phyloP scores from a whole-genome alignment of 2,329 filamentous ascomycete genomes.

The Ceratocystiopsis sp. region DNA sequence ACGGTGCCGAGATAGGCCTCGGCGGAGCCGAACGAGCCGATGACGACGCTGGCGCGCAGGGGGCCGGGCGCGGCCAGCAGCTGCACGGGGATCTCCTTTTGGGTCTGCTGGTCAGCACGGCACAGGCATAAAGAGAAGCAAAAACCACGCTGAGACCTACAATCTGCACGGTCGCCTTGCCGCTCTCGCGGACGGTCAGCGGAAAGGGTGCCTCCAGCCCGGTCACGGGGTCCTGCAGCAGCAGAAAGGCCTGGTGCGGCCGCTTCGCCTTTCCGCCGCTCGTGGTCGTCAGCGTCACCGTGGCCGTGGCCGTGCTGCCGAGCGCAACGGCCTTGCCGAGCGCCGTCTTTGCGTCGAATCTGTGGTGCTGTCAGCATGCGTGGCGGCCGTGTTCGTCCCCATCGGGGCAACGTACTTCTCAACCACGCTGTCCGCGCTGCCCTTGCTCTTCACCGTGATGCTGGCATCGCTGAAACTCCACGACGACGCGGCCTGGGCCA shows the following conservation, averaged over 20 bases:
- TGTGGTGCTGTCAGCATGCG: not conserved
- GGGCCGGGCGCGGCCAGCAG: slow-evolving; percentile 51
- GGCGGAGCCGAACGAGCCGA: slow-evolving; percentile 72
- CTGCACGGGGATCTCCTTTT: slow-evolving; percentile 77
- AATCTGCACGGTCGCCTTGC: slow-evolving; percentile 70
- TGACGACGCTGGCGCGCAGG: slow-evolving; percentile 62
- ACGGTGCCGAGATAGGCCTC: slow-evolving; percentile 48
- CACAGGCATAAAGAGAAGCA: too few relatives aligned
- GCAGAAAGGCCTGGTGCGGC: slow-evolving; percentile 86
- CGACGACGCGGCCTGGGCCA: slow-evolving; percentile 35
- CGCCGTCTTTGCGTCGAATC: slow-evolving; percentile 40
- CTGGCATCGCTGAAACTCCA: slow-evolving; percentile 64
- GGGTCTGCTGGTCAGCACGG: slow-evolving; percentile 27
- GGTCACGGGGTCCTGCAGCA: slow-evolving; percentile 55
- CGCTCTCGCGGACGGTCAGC: slow-evolving; percentile 67
- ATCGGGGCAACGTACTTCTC: slow-evolving; percentile 38
- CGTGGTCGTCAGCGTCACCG: slow-evolving; percentile 64
- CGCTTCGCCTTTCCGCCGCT: slow-evolving; percentile 64
- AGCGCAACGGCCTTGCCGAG: slow-evolving; percentile 49
- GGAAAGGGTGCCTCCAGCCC: slow-evolving; percentile 80
- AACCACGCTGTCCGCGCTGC: slow-evolving; percentile 34
- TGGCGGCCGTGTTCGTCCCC: too few relatives aligned
- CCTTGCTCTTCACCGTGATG: slow-evolving; percentile 49
- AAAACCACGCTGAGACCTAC: too few relatives aligned
- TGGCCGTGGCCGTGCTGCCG: slow-evolving; percentile 54